A percentile compares a stretch with the other conserved stretches of the same genome.
Conservation (phyloP, 169 alveolate species). For the Plasmodium gaboni region DNA sequence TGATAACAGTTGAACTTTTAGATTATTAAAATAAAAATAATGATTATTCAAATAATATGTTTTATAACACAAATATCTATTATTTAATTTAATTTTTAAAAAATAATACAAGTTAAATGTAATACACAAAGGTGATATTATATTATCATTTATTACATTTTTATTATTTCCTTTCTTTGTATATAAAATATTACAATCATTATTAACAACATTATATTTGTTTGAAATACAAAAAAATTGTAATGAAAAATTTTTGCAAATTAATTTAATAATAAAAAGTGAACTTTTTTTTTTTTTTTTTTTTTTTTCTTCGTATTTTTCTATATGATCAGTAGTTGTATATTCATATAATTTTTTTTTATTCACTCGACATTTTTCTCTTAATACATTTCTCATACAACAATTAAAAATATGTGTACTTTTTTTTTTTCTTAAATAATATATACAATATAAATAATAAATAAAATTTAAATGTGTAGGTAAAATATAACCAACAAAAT, state of each 20-base stretch:
- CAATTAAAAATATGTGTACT: background rate
- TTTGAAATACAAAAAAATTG: conserved; percentile 14
- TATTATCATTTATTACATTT: background rate
- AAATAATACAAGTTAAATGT: conserved; percentile 9
- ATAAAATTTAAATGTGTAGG: conserved; percentile 24
- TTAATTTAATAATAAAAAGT: conserved; percentile 6
- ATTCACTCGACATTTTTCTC: background rate
- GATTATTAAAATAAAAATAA: conserved; percentile 25
- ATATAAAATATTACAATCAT: background rate
- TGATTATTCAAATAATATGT: background rate
- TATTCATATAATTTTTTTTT: too few relatives aligned
- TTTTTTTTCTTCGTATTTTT: background rate
- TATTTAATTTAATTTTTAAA: conserved; percentile 1
- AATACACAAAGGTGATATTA: background rate
- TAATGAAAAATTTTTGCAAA: background rate
- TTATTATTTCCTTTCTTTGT: background rate
- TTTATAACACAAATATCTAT: too few relatives aligned
- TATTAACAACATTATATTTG: background rate
- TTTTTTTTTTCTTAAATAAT: background rate
- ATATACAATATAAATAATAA: conserved; percentile 14
- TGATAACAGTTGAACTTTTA: background rate
- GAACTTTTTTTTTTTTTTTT: background rate
- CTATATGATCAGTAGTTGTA: too few relatives aligned
- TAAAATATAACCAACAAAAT: conserved; percentile 12
- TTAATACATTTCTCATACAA: conserved; percentile 1